A percentile compares a stretch with the other conserved stretches of the same genome.
Evolutionary conservation across 306 rosid genomes (phyloP).

Genomic region (Pyrus communis): DNA sequence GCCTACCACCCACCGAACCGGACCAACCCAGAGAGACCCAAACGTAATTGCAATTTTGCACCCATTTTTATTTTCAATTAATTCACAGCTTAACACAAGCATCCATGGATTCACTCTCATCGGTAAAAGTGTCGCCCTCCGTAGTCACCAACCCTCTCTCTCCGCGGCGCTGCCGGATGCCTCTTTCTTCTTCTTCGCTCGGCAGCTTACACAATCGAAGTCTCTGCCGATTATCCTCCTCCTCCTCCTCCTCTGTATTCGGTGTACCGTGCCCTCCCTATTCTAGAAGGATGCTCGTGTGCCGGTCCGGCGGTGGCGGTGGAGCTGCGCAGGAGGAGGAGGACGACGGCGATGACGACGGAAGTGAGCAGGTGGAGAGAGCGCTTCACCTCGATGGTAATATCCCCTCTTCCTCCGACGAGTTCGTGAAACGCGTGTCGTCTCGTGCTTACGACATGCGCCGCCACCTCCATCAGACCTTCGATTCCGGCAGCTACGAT

Average conservation of each 20-base stretch:
- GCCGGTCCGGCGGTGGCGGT: constrained; percentile 28
- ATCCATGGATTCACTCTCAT: constrained; percentile 78
- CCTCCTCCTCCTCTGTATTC: constrained; percentile 10
- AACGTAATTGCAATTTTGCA: background rate
- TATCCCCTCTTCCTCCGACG: constrained; percentile 70
- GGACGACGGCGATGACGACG: constrained; percentile 14
- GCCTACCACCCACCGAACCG: background rate
- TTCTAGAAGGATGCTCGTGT: constrained; percentile 12
- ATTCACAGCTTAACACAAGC: background rate
- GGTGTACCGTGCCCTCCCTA: constrained; percentile 2
- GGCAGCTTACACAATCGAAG: constrained; percentile 1
- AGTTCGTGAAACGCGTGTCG: constrained; percentile 75
- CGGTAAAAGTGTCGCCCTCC: constrained; percentile 51
- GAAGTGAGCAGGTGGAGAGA: constrained; percentile 50
- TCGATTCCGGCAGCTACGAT: constrained; percentile 86
- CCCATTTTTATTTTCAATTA: background rate
- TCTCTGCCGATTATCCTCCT: constrained; percentile 8
- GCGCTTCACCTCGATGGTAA: constrained; percentile 77
- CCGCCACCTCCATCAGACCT: constrained; percentile 70
- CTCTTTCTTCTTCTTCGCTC: constrained; percentile 11
- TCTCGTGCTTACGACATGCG: constrained; percentile 97
- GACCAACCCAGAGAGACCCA: background rate
- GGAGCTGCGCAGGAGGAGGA: constrained; percentile 7
- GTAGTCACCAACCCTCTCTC: constrained; percentile 36
- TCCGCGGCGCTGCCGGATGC: constrained; percentile 24